These are phyloP conservation scores for Domatiomyces globalis DNA, from an alignment of 2,329 filamentous ascomycete species.

Conservation along the genomic window DNA sequence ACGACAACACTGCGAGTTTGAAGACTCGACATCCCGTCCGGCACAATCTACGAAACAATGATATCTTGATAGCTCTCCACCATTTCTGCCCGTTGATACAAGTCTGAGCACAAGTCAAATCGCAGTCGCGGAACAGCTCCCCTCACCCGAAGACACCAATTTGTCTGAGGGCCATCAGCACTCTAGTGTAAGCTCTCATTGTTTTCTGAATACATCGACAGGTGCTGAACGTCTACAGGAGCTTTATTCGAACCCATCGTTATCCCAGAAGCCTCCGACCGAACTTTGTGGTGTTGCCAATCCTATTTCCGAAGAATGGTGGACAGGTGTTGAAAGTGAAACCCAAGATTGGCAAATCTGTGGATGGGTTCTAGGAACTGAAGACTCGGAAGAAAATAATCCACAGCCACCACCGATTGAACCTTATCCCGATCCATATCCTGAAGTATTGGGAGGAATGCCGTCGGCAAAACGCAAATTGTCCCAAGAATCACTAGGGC, in stretches of 20 bases:
- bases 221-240: neutral
- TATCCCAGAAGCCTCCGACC: neutral
- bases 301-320: neutral
- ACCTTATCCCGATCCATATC: conserved; percentile 2
- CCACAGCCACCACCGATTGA: conserved; percentile 1
- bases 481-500: neutral
- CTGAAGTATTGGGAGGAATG: neutral
- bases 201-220: neutral
- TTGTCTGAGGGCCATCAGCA: neutral
- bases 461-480: neutral
- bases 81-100: neutral
- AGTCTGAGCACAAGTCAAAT: neutral
- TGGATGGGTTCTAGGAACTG: conserved; percentile 1
- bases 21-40: neutral
- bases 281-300: neutral
- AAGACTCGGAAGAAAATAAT: conserved; percentile 1
- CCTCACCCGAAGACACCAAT: neutral
- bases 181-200: neutral
- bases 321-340: neutral
- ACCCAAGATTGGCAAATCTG: neutral
- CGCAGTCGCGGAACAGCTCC: neutral
- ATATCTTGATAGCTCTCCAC: conserved; percentile 1
- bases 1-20: neutral
- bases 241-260: neutral
- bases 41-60: neutral